Conservation (phyloP, 1,139 yeast species). For the Saccharomycopsis hybrid region DNA sequence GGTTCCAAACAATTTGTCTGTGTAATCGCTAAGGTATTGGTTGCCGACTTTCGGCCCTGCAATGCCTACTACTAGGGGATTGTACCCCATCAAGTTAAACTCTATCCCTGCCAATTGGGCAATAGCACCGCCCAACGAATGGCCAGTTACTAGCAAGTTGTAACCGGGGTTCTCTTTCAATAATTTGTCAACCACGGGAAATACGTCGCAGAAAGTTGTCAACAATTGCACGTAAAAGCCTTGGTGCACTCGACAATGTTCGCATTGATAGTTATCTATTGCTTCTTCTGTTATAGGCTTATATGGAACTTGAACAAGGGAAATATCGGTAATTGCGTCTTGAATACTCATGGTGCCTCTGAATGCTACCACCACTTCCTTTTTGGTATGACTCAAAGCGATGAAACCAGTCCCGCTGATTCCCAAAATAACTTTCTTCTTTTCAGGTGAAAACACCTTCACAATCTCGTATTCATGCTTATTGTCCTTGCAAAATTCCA, state of each 20-base stretch:
- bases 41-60: conserved; percentile 52
- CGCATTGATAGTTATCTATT: conserved; percentile 27
- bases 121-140: conserved; percentile 53
- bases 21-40: conserved; percentile 34
- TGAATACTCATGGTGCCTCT: conserved; percentile 17
- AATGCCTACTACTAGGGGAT: conserved; percentile 38
- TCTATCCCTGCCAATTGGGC: conserved; percentile 47
- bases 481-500: conserved; percentile 16
- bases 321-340: conserved; percentile 9
- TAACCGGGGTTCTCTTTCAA: conserved; percentile 32
- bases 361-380: conserved; percentile 13
- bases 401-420: conserved; percentile 16
- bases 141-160: conserved; percentile 42
- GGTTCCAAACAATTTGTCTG: conserved; percentile 32
- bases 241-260: conserved; percentile 38
- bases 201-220: background rate
- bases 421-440: background rate
- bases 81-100: conserved; percentile 36
- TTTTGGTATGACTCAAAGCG: conserved; percentile 12
- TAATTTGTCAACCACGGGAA: background rate
- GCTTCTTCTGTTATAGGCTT: conserved; percentile 1
- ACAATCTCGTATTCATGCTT: conserved; percentile 10
- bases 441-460: conserved; percentile 10
- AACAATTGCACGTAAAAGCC: conserved; percentile 34
- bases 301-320: conserved; percentile 2